Evolutionary conservation across 352 stramenopile genomes (phyloP).

Genomic region (Phytophthora palmivora): DNA sequence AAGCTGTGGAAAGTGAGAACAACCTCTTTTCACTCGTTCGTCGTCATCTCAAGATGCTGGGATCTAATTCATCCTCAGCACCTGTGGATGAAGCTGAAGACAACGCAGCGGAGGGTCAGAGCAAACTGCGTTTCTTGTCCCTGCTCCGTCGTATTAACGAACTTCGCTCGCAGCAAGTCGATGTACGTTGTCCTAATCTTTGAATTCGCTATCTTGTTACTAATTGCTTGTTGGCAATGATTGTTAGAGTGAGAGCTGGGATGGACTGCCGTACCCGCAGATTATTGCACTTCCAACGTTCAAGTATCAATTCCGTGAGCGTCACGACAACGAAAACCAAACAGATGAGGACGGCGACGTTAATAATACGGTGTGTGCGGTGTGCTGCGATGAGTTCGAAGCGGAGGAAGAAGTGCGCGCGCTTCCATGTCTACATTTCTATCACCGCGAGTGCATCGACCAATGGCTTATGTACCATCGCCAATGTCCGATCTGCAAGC

Average conservation of each 20-base stretch:
- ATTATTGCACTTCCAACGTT: slow-evolving; percentile 85
- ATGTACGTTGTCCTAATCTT: slow-evolving; percentile 41
- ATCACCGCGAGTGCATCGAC: slow-evolving; percentile 92
- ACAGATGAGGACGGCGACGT: slow-evolving; percentile 42
- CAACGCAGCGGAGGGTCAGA: slow-evolving; percentile 48
- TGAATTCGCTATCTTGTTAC: slow-evolving; percentile 2
- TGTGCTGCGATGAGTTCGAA: slow-evolving; percentile 86
- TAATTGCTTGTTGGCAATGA: slow-evolving; percentile 10
- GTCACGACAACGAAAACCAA: slow-evolving; percentile 31
- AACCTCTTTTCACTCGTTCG: slow-evolving; percentile 43
- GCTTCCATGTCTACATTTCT: slow-evolving; percentile 89
- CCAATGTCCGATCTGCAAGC: slow-evolving; percentile 88
- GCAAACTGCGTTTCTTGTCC: slow-evolving; percentile 77
- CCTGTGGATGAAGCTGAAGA: slow-evolving; percentile 16
- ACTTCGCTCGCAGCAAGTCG: slow-evolving; percentile 80
- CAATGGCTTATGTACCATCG: slow-evolving; percentile 89
- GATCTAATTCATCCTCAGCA: slow-evolving; percentile 16
- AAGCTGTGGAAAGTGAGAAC: slow-evolving; percentile 31
- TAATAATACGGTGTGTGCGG: slow-evolving; percentile 82
- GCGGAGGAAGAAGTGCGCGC: slow-evolving; percentile 78
- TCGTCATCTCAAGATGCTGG: slow-evolving; percentile 43
- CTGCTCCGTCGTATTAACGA: slow-evolving; percentile 85
- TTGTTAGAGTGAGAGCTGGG: slow-evolving; percentile 64
- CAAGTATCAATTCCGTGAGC: slow-evolving; percentile 64
- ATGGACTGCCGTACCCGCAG: slow-evolving; percentile 83